Base-by-base conservation (phyloP, 768 basidiomycete species). In the Boletus eberwhitei region DNA sequence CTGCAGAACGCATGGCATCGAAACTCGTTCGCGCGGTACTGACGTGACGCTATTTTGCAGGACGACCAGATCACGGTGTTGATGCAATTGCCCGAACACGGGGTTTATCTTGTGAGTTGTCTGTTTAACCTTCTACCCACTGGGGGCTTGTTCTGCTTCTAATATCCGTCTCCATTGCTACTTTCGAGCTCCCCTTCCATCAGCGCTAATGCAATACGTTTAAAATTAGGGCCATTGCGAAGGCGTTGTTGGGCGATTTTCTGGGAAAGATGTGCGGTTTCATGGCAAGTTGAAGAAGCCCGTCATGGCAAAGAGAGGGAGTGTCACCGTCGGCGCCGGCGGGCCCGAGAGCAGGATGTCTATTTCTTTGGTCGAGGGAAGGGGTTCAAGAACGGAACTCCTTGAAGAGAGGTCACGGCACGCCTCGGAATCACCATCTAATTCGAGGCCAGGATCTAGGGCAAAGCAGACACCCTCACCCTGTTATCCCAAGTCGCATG, bases 161-260 rank as follows among this genome's bases (percentile, higher is more conserved):
- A 13, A 21, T 29, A 29, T 22, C 7, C 6, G 8, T 39, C 22
- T 8, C 29, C 5, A 9, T 9, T 4, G 8, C n/a, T 26, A 42
- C 22, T 24, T 13, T 26, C 26, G 24, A 21, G 22, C 12, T 34
- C 17, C n/a, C 16, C 49, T 41, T 22, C n/a, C 6, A 16, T 38
- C 29, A 24, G 12, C 8, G 12, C 64, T 57, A 24, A 60, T 38
- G 26, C 11, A n/a, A 31, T 31, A 4, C 34, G 5, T 29, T 29
- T 29, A 11, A 5, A 13, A 21, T 8, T 14, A 91, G 90, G 91
- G 92, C 5, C 88, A 86, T 60, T 94, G 91, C 64, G 91, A 94
- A 72, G 91, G 86, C 49, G 88, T 93, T 49, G 87, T 93, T 3
- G 91, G 91, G 11, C 78, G 83, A 6, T 93, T 94, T 64, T 71